Evolutionary conservation across 495 filamentous ascomycete species (phyloP).

Genomic region (Venustampulla echinocandica): DNA sequence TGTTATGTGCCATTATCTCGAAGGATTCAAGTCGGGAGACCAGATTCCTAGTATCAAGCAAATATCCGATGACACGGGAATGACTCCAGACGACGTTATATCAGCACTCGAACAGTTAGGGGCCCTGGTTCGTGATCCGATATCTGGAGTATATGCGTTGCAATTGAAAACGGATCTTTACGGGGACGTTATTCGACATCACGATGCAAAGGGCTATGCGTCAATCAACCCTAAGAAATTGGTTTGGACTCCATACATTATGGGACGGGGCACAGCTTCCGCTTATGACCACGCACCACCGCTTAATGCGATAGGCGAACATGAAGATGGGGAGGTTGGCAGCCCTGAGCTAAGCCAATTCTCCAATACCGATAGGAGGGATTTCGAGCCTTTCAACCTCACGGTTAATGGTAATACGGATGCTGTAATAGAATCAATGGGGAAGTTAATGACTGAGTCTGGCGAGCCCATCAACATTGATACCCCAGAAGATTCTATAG

Average conservation of each 20-base stretch:
- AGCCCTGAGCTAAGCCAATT: slow-evolving; percentile 12
- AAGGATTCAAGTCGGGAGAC: slow-evolving; percentile 19
- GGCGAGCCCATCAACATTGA: slow-evolving; percentile 8
- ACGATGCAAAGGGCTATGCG: slow-evolving; percentile 80
- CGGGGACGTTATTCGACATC: slow-evolving; percentile 71
- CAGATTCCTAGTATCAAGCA: slow-evolving; percentile 53
- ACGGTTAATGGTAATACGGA: slow-evolving; percentile 12
- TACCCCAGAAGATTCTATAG: slow-evolving; percentile 4
- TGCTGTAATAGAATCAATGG: slow-evolving; percentile 11
- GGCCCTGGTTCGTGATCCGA: slow-evolving; percentile 80
- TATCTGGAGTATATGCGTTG: slow-evolving; percentile 80
- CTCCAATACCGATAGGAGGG: slow-evolving; percentile 16
- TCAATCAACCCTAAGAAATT: slow-evolving; percentile 73
- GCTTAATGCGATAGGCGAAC: slow-evolving; percentile 79
- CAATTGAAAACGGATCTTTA: slow-evolving; percentile 77
- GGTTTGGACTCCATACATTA: slow-evolving; percentile 96
- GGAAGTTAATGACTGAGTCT: slow-evolving; percentile 15
- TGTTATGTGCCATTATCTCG: slow-evolving; percentile 70
- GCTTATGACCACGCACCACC: slow-evolving; percentile 76
- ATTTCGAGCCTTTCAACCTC: slow-evolving; percentile 19
- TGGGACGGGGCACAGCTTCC: slow-evolving; percentile 76
- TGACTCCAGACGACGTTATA: slow-evolving; percentile 94
- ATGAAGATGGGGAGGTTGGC: slow-evolving; percentile 40
- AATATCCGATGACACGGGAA: slow-evolving; percentile 84
- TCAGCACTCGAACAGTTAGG: slow-evolving; percentile 84